phyloP scores from a whole-genome alignment of 441 rosid species.

The Raphanus hybrid region DNA sequence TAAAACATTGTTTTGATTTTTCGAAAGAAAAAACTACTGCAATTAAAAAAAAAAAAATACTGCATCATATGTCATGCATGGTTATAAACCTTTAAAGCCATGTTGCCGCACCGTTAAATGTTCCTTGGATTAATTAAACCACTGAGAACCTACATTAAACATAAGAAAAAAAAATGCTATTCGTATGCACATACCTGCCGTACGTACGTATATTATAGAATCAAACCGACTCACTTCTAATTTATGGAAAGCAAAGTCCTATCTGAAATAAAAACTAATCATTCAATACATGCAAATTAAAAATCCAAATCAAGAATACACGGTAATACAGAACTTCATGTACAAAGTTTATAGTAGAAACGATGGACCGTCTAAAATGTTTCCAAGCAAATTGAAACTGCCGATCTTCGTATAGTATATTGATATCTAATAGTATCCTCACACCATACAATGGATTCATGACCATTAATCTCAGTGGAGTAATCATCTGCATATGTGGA shows the following conservation, averaged over 20 bases:
- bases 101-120: not conserved
- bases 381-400: not conserved
- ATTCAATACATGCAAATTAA: not conserved
- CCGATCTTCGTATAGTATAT: not conserved
- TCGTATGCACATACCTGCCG: not conserved
- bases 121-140: not conserved
- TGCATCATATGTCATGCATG: not conserved
- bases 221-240: not conserved
- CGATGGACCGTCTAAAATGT: not conserved
- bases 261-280: not conserved
- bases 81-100: not conserved
- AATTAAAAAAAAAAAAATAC: not conserved
- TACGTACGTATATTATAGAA: not conserved
- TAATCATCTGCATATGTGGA: not conserved
- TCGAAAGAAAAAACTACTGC: not conserved
- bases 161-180: not conserved
- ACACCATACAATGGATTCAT: constrained; percentile 16
- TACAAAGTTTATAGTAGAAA: not conserved
- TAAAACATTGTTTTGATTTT: not conserved
- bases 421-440: not conserved
- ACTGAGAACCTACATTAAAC: not conserved
- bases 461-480: constrained; percentile 14
- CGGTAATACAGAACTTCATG: not conserved
- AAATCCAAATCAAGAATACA: not conserved
- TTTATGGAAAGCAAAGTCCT: not conserved